A percentile compares a stretch with the other conserved stretches of the same genome.
phyloP scores from a whole-genome alignment of 371 early-diverging fungal genomes.

The Mucor lusitanicus region DNA sequence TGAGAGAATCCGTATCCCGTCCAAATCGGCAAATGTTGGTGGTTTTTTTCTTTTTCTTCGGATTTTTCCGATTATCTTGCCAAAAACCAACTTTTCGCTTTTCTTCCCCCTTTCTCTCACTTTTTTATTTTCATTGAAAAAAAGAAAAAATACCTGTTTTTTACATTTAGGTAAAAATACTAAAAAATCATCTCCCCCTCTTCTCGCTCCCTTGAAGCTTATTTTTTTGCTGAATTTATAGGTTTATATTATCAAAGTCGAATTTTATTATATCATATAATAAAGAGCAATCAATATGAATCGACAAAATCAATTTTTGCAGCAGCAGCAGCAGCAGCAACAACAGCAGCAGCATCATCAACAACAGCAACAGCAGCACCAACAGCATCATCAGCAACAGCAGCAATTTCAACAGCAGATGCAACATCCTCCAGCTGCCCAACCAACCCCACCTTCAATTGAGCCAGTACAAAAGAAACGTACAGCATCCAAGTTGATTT shows the following conservation, averaged over 20 bases:
- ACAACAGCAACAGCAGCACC: neutral
- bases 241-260: neutral
- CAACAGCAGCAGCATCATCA: neutral
- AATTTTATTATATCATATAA: neutral
- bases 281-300: slow-evolving; percentile 2
- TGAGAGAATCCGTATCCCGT: slow-evolving; percentile 9
- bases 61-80: neutral
- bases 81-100: neutral
- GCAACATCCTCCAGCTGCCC: neutral
- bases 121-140: slow-evolving; percentile 12
- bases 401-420: neutral
- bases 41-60: neutral
- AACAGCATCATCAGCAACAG: neutral
- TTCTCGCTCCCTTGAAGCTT: neutral
- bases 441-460: neutral
- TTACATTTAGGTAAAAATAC: slow-evolving; percentile 5
- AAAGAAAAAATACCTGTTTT: neutral
- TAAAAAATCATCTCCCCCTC: neutral
- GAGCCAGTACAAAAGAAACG: neutral
- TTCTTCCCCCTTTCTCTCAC: slow-evolving; percentile 12
- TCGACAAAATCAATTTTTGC: slow-evolving; percentile 6
- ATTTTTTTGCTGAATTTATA: neutral
- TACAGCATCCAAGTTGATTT: neutral
- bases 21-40: slow-evolving; percentile 11
- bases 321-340: neutral